A percentile compares a stretch with the other conserved stretches of the same genome.
Conservation (phyloP, 208 protist genomes). For the Polymyxa betae region DNA sequence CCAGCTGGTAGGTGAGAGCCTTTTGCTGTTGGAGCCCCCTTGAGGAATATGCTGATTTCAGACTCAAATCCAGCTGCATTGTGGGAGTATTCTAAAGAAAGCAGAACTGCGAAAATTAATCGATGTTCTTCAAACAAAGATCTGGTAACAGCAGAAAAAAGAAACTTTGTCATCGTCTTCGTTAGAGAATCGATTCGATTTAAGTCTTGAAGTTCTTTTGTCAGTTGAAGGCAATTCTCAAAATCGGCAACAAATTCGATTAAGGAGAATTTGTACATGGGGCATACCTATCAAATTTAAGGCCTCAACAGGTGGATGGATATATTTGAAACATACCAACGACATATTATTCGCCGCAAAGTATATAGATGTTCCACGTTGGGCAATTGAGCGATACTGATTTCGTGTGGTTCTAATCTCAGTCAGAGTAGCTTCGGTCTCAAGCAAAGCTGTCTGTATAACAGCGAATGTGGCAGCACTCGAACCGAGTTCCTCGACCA, state of each 20-base stretch:
- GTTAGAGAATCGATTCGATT: not conserved
- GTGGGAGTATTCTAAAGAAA: not conserved
- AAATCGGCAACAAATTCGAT: not conserved
- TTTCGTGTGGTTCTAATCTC: not conserved
- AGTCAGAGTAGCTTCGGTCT: not conserved
- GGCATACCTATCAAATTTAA: not conserved
- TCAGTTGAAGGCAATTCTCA: not conserved
- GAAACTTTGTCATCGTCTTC: not conserved
- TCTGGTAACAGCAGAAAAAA: not conserved
- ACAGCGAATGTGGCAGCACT: not conserved
- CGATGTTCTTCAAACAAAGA: not conserved
- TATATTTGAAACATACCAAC: not conserved
- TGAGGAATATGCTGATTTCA: not conserved
- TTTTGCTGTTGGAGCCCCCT: not conserved
- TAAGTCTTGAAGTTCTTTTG: not conserved
- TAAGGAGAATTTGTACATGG: constrained; percentile 27
- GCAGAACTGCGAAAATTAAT: not conserved
- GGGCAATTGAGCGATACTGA: not conserved
- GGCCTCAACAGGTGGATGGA: not conserved
- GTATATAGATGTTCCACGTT: not conserved
- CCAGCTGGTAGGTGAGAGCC: constrained; percentile 20
- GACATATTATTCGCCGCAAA: not conserved
- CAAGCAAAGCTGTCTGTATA: not conserved
- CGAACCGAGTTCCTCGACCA: not conserved
- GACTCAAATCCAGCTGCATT: not conserved